These are phyloP conservation scores for Paracoccidioides lutzii DNA, from an alignment of 2,329 filamentous ascomycete genomes.

Conservation along the genomic window DNA sequence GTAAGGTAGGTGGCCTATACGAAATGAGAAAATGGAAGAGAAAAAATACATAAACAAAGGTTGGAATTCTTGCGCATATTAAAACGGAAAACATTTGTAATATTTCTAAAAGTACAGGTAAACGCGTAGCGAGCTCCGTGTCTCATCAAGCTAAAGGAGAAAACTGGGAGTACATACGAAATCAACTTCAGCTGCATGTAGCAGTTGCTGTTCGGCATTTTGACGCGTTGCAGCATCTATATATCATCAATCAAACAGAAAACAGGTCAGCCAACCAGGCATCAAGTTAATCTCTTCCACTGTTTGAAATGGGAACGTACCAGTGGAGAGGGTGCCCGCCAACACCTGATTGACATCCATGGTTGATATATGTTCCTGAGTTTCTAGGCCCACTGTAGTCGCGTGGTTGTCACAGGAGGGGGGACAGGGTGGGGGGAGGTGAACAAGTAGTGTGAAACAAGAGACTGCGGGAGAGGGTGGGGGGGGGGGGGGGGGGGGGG, in stretches of 20 bases:
- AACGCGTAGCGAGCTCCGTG: slow-evolving; percentile 3
- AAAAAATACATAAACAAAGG: neutral
- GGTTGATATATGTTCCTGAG: slow-evolving; percentile 31
- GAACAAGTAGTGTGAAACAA: too few species aligned
- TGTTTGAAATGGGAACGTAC: slow-evolving; percentile 41
- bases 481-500: neutral
- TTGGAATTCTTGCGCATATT: neutral
- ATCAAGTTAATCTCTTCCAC: neutral
- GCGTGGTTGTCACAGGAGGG: neutral
- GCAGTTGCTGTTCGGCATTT: slow-evolving; percentile 86
- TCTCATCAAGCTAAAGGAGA: slow-evolving; percentile 16
- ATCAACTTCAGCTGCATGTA: slow-evolving; percentile 82
- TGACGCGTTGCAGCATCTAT: slow-evolving; percentile 80
- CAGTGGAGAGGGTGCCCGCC: slow-evolving; percentile 87
- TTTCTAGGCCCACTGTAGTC: neutral
- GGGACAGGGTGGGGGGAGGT: neutral
- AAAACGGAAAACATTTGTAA: neutral
- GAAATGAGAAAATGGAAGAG: slow-evolving; percentile 6
- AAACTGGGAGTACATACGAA: slow-evolving; percentile 55
- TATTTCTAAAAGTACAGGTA: slow-evolving; percentile 12
- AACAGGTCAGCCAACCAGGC: neutral
- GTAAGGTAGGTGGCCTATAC: slow-evolving; percentile 76
- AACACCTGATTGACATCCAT: slow-evolving; percentile 98
- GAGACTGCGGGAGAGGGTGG: too few species aligned
- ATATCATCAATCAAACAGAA: slow-evolving; percentile 9